Base-by-base conservation (phyloP, 352 stramenopile genomes). In the Elongisporangium anandrum region DNA sequence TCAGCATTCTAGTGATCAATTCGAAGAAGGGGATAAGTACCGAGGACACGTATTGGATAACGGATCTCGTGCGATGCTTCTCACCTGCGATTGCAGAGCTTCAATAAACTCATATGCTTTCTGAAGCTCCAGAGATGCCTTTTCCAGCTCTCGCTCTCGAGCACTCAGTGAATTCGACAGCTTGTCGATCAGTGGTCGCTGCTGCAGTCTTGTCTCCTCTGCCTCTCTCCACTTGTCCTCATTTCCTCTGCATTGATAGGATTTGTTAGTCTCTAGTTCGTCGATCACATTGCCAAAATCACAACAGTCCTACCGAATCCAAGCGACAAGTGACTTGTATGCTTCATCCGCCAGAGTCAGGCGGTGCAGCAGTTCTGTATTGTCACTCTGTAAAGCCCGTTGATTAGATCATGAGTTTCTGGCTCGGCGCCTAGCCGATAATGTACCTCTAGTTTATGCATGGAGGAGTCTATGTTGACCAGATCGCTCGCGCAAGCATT, bases 151-250 rank as follows among this genome's bases (percentile, higher is more conserved):
- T 20, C 34, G 34, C 34, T 17, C 34, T 12, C 34, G 34, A 45
- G 13, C 10, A 4, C 10, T 17, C 34, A 45, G 17, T 4, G 34
- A 45, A 45, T 45, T 45, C 34, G 49, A 53, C 49, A 41, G 69
- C 73, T n/a, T 81, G 47, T 77, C 64, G 8, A 87, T 70, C 0
- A 81, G 55, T 48, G 79, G 66, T 20, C 54, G 48, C 52, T 88
- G 76, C 52, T 85, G 66, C 16, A 59, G 50, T 21, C 79, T 64
- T 0, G 66, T 72, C 51, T 68, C 62, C 21, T 81, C 50, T 0
- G 70, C 57, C 3, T 52, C 51, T 50, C 68, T 61, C 57, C 71
- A 70, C 34, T 85, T 78, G 9, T 69, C 61, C 52, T 87, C 66
- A 12, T 74, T 69, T 16, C 81, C 75, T 49, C 77, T 83, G n/a